Conservation (phyloP, 1,284 basidiomycete species). For the Ustilago nuda region DNA sequence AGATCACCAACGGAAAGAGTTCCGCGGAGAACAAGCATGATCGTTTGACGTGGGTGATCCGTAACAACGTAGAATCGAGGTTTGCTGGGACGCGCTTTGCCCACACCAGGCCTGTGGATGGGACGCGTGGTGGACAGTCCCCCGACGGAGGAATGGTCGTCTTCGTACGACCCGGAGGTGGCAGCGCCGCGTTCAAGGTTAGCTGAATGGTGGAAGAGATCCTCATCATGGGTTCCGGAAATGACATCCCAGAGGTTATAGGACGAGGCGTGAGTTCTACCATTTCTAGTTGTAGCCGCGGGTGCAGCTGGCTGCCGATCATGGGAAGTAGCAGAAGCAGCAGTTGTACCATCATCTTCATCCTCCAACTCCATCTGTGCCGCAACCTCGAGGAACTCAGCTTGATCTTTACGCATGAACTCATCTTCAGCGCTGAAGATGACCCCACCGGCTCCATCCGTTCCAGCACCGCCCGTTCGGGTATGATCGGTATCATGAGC, state of each 20-base stretch:
- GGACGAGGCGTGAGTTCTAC: conserved; percentile 23
- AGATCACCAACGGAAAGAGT: conserved; percentile 65
- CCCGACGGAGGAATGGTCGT: conserved; percentile 11
- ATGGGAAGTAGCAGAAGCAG: not conserved
- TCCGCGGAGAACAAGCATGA: conserved; percentile 63
- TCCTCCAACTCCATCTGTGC: conserved; percentile 54
- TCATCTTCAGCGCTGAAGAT: conserved; percentile 54
- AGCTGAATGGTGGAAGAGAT: conserved; percentile 60
- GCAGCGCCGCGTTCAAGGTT: conserved; percentile 49
- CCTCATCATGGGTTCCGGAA: conserved; percentile 58
- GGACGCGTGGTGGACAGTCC: conserved; percentile 1
- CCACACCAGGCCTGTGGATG: conserved; percentile 10
- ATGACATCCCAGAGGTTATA: conserved; percentile 58
- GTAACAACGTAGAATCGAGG: conserved; percentile 65
- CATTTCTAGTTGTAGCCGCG: not conserved
- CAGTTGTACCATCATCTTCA: conserved; percentile 24
- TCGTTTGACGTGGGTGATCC: conserved; percentile 54
- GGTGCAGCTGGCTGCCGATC: not conserved
- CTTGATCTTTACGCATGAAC: conserved; percentile 50
- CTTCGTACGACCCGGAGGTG: conserved; percentile 45
- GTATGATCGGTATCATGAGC: not conserved
- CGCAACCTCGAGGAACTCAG: conserved; percentile 53
- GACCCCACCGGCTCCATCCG: conserved; percentile 9
- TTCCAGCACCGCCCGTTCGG: not conserved
- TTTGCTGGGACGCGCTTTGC: conserved; percentile 42